Base-by-base conservation (phyloP, 371 early-diverging fungal genomes). In the Lichtheimia ramosa region DNA sequence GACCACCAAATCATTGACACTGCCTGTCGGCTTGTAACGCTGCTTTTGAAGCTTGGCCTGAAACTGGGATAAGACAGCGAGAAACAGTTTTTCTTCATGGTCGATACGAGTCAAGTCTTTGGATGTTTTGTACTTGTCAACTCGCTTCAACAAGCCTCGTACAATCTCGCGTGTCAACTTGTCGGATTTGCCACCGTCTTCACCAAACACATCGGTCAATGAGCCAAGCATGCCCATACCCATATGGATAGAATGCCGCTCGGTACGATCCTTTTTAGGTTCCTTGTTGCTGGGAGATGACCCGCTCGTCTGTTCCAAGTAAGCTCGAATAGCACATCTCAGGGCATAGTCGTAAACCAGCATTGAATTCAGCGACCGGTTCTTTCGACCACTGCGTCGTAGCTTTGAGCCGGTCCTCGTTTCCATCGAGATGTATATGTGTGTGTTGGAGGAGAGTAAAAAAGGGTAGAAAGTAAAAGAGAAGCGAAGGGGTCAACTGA, bases 161-260 rank as follows among this genome's bases (percentile, higher is more conserved):
- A 71, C 71, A 13, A 80, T 64, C 50, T 77, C 77, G 50, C 69
- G 55, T 7, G 71, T 73, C 34, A 80, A 58, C 60, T 73, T 77
- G 55, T 74, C 75, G 1, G 67, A 62, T 46, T 71, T 74, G 39
- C 63, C 63, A 0, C 65, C 68, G 40, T 58, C 59, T 28, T 71
- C 73, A 4, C 66, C 64, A 40, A 75, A 75, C 42, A 64, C 66
- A 16, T 72, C 76, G 16, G 70, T 65, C 13, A 75, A 46, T 21
- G 58, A 59, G 18, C 69, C 65, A 39, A 74, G 58, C 10, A 65
- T 64, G 50, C 68, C 63, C 1, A 66, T 63, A 49, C 54, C 64
- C 28, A 61, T 55, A 54, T 56, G 64, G 39, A 54, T 59, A 14
- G 56, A 59, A 49, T 54, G 62, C 14, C 58, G 53, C 14, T 54